Base-by-base conservation (phyloP, 2,329 filamentous ascomycete genomes). In the Alternaria incomplexa region DNA sequence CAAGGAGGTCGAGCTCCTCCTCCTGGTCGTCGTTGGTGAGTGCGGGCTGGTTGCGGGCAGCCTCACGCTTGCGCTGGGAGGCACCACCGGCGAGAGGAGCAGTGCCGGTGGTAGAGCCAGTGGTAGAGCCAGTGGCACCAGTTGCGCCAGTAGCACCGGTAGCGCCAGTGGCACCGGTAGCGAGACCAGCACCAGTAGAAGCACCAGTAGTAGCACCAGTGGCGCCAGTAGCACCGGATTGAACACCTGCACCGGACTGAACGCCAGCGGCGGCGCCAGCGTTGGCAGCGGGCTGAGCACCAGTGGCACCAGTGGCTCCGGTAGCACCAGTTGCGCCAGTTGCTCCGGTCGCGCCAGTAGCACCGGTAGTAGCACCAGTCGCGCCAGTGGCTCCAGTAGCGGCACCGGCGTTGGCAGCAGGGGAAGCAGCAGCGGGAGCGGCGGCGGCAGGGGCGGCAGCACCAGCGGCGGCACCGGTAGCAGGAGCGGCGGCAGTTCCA, bases 21-120 rank as follows among this genome's bases (percentile, higher is more conserved):
- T 79, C 76, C 62, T 79, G 67, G 57, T 75, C 77, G 62, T 79
- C 77, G 58, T 77, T 57, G 61, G 75, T 77, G 62, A 79, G 70
- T 23, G 48, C 44, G 20, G 72, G 66, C 62, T 68, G 63, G 17
- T 50, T 54, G 57, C 62, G 65, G 30, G 62, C 55, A 30, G 69
- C 62, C 20, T 58, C 63, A 28, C 69, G 69, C 69, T 72, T 73
- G 63, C 65, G 36, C 36, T 40, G 66, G 50, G 64, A 63, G 25
- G 65, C 64, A 23, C 65, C 65, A 26, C 66, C 64, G 44, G 61
- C 30, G 26, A 62, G 23, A 7, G 62, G 48, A 17, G 60, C 56
- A 23, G 46, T n/a, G 45, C 62, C 54, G n/a, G 59, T 53, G 6
- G 58, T 58, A 8, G 57, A 45, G 17, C 54, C 47, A 40, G 36